phyloP scores from a whole-genome alignment of 2,329 filamentous ascomycete genomes.

The Cladosporium sp. region DNA sequence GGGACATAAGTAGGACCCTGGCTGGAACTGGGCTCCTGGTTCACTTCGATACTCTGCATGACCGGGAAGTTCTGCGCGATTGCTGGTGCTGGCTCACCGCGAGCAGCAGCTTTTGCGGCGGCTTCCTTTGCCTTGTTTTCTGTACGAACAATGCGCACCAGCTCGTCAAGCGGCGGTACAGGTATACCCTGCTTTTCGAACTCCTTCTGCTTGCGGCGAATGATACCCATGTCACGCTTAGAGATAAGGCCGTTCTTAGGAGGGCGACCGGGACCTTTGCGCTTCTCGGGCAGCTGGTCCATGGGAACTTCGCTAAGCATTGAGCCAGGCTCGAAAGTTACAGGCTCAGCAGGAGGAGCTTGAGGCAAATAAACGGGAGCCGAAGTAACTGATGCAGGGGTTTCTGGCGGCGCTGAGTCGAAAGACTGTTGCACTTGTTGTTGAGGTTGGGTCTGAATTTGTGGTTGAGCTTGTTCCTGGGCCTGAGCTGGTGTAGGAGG shows the following conservation, averaged over 20 bases:
- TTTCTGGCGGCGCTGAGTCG: neutral
- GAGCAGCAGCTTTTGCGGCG: constrained; percentile 20
- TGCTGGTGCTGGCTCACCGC: constrained; percentile 22
- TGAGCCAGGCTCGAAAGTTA: constrained; percentile 24
- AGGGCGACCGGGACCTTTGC: constrained; percentile 71
- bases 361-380: neutral
- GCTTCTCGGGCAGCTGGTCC: constrained; percentile 49
- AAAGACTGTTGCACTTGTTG: neutral
- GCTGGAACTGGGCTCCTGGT: neutral
- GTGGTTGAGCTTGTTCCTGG: neutral
- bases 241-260: constrained; percentile 81
- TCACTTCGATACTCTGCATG: constrained; percentile 23
- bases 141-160: constrained; percentile 29
- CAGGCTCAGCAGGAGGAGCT: neutral
- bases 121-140: constrained; percentile 33
- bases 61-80: constrained; percentile 23
- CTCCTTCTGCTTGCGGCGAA: constrained; percentile 32
- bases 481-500: constrained; percentile 3
- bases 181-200: constrained; percentile 27
- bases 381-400: neutral
- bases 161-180: constrained; percentile 23
- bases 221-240: constrained; percentile 53
- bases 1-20: constrained; percentile 1
- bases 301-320: constrained; percentile 26
- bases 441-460: neutral